A percentile compares a stretch with the other conserved stretches of the same genome.
These are phyloP conservation scores for Penicillium sp. DNA, from an alignment of 2,329 filamentous ascomycete species.

Conservation along the genomic window DNA sequence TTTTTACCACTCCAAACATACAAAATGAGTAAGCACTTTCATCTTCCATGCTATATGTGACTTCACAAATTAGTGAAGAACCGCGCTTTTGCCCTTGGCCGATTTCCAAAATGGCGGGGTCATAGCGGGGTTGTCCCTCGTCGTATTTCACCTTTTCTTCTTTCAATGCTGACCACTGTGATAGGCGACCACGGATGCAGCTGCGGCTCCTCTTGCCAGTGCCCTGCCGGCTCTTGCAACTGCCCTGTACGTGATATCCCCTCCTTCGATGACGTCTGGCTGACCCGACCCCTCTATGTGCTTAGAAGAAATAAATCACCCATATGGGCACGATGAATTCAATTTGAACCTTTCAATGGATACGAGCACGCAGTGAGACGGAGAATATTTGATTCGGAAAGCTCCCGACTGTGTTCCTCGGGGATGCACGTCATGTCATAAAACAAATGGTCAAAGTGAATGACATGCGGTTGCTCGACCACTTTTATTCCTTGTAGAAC, in stretches of 20 bases:
- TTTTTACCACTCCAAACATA: slow-evolving; percentile 10
- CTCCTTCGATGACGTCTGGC: slow-evolving; percentile 10
- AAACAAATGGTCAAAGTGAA: slow-evolving; percentile 10
- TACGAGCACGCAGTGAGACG: background rate
- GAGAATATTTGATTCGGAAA: slow-evolving; percentile 1
- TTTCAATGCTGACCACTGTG: slow-evolving; percentile 13
- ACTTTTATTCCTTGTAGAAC: slow-evolving; percentile 20
- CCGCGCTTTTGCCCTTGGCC: background rate
- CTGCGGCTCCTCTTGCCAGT: slow-evolving; percentile 44
- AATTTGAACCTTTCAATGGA: background rate
- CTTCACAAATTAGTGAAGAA: background rate
- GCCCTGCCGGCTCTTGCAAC: slow-evolving; percentile 43
- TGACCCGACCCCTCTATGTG: background rate
- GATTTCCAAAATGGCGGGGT: slow-evolving; percentile 21
- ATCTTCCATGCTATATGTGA: background rate
- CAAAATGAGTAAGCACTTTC: slow-evolving; percentile 29
- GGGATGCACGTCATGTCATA: slow-evolving; percentile 5
- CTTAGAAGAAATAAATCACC: slow-evolving; percentile 24
- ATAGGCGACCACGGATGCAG: slow-evolving; percentile 41
- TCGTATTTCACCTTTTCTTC: slow-evolving; percentile 1
- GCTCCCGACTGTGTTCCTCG: background rate
- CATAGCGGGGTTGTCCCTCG: slow-evolving; percentile 17
- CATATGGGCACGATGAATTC: background rate
- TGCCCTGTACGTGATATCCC: slow-evolving; percentile 38
- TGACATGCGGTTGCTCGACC: slow-evolving; percentile 8